Evolutionary conservation across 2,329 filamentous ascomycete genomes (phyloP).

Genomic region (Dactylellina drechsleri): DNA sequence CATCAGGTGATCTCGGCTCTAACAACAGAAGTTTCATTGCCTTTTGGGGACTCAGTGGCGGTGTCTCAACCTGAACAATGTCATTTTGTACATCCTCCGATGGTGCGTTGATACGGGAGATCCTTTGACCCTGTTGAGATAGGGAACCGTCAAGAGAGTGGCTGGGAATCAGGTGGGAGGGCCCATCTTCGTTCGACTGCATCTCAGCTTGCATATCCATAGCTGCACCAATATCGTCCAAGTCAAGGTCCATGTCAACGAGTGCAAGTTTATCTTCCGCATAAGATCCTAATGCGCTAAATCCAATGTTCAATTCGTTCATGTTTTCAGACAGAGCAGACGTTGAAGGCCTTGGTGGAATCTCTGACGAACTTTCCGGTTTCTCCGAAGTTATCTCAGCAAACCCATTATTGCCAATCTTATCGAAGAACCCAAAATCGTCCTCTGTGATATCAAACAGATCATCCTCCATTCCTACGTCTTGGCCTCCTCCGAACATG

Average conservation of each 20-base stretch:
- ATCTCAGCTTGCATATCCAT: conserved; percentile 56
- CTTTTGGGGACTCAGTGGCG: conserved; percentile 58
- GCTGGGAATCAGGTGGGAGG: background rate
- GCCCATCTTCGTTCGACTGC: conserved; percentile 9
- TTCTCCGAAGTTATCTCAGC: conserved; percentile 35
- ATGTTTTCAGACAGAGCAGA: conserved; percentile 51
- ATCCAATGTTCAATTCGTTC: conserved; percentile 50
- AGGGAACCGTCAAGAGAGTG: conserved; percentile 8
- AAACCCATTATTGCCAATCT: conserved; percentile 34
- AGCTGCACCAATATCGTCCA: conserved; percentile 47
- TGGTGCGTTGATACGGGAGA: conserved; percentile 12
- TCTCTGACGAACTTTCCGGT: conserved; percentile 24
- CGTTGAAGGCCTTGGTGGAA: conserved; percentile 29
- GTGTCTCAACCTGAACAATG: conserved; percentile 56
- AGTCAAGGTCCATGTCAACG: conserved; percentile 39
- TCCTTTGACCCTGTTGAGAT: conserved; percentile 31
- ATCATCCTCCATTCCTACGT: conserved; percentile 45
- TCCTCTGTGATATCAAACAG: conserved; percentile 51
- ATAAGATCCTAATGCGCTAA: conserved; percentile 36
- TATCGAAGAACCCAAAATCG: conserved; percentile 49
- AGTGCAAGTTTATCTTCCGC: conserved; percentile 33
- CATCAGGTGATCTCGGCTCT: conserved; percentile 55
- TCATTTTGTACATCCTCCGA: conserved; percentile 19
- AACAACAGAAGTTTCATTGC: conserved; percentile 58
- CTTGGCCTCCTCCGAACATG: conserved; percentile 36